Percentiles rank a stretch among this genome's conserved stretches.
Conservation (phyloP, 805 yeast species). For the Kazachstania psychrophila region DNA sequence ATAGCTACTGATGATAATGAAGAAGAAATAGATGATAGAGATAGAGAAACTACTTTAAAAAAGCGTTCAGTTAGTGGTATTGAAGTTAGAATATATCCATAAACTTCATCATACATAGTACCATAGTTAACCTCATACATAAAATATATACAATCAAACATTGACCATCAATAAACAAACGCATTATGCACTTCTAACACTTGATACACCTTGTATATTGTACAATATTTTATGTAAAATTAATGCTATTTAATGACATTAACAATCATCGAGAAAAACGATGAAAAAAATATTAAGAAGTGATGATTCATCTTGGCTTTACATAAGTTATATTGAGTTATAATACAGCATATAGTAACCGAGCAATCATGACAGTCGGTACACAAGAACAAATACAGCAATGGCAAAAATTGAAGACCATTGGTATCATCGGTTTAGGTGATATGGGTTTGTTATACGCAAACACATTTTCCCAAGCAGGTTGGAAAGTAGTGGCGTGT, state of each 20-base stretch:
- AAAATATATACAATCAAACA: no score
- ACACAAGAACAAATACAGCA: slow-evolving; percentile 12
- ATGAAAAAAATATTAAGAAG: no score
- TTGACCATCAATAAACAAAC: no score
- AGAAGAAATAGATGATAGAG: slow-evolving; percentile 25
- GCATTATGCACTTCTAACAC: no score
- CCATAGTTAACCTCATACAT: no score
- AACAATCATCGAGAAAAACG: no score
- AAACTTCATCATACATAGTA: not conserved
- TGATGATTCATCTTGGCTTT: no score
- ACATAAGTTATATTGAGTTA: no score
- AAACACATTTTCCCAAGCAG: slow-evolving; percentile 61
- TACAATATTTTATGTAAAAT: no score
- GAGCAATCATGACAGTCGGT: not conserved
- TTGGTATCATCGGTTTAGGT: slow-evolving; percentile 93
- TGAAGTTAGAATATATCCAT: slow-evolving; percentile 34
- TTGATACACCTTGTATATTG: no score
- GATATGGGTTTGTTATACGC: slow-evolving; percentile 96
- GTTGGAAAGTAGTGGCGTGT: slow-evolving; percentile 86
- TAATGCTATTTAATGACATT: no score
- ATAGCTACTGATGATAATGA: slow-evolving; percentile 21
- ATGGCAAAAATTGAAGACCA: slow-evolving; percentile 41
- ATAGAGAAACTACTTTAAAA: slow-evolving; percentile 26
- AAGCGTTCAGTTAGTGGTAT: slow-evolving; percentile 36
- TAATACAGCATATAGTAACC: no score